Evolutionary conservation across 495 filamentous ascomycete species (phyloP), one percentile per base, ranked within the genome.

Genomic region (Daldinia decipiens): DNA sequence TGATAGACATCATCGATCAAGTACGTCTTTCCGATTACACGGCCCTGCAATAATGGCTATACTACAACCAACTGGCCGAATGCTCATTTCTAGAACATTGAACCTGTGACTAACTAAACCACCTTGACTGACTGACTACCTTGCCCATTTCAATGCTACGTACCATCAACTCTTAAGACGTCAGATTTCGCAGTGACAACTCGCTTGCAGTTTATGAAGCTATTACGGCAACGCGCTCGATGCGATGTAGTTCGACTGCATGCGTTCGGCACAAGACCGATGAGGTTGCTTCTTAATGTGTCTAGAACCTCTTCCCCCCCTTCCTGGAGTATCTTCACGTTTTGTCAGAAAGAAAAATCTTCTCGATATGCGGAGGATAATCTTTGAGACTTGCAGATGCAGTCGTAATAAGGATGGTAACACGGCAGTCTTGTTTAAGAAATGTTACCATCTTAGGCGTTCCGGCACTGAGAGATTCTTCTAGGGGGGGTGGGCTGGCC

Each of bases 401-500:
- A 50, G 68, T 66, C 13, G 57, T 59, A 61, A 57, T 62, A 62
- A 59, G 60, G 36, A 63, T 52, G 69, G 70, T 68, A 62, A 51
- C 57, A 73, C 65, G 26, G 34, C 70, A 68, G 70, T 53, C 50
- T 53, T 52, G 34, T 15, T 51, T 65, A 39, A 65, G 47, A 65
- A 52, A 57, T 65, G 56, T 66, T 65, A 66, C 70, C 65, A 50
- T 59, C 31, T 67, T 73, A 52, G 70, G 65, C 8, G 38, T 58
- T 58, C 61, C 70, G 70, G 70, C 61, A 68, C 61, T 54, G 45
- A 39, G 43, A 47, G 32, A n/a, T 29, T 29, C 17, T 21, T 15
- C 3, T 59, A 19, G 51, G 60, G 43, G 43, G 38, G 4, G 3
- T 24, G 17, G 29, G 40, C 61, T 65, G 43, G 62, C 61, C 50